phyloP scores from a whole-genome alignment of 768 basidiomycete genomes.

The Wakefieldia striispora region DNA sequence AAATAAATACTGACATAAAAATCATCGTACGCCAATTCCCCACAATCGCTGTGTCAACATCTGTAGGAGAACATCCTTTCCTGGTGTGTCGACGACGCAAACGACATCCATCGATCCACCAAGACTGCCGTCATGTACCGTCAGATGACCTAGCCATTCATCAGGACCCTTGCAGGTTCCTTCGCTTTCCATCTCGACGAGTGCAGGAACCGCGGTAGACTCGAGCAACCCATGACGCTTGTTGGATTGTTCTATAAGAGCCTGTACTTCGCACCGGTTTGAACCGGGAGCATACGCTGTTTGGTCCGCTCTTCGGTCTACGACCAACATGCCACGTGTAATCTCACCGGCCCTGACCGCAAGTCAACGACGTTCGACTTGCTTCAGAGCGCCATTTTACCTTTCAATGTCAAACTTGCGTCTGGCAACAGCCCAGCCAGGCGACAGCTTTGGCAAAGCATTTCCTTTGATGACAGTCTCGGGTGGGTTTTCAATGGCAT shows the following conservation, averaged over 20 bases:
- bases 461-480: constrained; percentile 27
- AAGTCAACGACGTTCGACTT: not conserved
- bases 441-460: constrained; percentile 28
- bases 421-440: constrained; percentile 55
- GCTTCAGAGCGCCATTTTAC: constrained; percentile 33
- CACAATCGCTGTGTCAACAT: constrained; percentile 57
- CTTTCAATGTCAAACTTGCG: constrained; percentile 70
- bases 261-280: constrained; percentile 64
- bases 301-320: constrained; percentile 68
- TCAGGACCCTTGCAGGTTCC: constrained; percentile 13
- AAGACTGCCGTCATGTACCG: constrained; percentile 16
- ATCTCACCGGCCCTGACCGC: constrained; percentile 62
- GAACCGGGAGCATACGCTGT: constrained; percentile 63
- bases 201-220: constrained; percentile 53
- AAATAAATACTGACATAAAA: too few relatives aligned
- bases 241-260: constrained; percentile 41
- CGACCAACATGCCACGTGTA: constrained; percentile 85
- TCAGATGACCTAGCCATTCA: constrained; percentile 19
- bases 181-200: constrained; percentile 45
- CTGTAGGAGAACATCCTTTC: constrained; percentile 46
- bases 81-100: constrained; percentile 64
- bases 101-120: constrained; percentile 37
- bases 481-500: constrained; percentile 71
- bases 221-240: constrained; percentile 40
- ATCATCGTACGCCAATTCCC: constrained; percentile 27